Conservation (phyloP, 495 filamentous ascomycete genomes). For the Lasiosphaeris hirsuta region DNA sequence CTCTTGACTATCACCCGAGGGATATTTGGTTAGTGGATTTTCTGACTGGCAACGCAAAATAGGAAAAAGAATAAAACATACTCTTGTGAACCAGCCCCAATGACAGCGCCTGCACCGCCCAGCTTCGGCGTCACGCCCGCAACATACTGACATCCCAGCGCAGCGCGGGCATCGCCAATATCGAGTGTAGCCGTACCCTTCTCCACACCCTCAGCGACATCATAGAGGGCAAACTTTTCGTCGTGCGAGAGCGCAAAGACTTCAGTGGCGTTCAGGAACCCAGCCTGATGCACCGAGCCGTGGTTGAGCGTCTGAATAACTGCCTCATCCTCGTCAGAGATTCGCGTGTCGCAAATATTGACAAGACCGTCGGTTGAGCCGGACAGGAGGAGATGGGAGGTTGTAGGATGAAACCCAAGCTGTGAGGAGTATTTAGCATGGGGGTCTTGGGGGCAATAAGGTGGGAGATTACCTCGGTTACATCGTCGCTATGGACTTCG, state of each 20-base stretch:
- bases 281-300: slow-evolving; percentile 79
- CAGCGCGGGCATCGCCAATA: slow-evolving; percentile 72
- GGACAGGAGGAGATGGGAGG: slow-evolving; percentile 65
- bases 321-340: slow-evolving; percentile 81
- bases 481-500: slow-evolving; percentile 89
- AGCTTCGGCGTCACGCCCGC: slow-evolving; percentile 61
- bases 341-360: slow-evolving; percentile 73
- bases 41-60: background rate
- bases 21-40: slow-evolving; percentile 9
- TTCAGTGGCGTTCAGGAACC: slow-evolving; percentile 66
- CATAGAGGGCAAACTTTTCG: slow-evolving; percentile 75
- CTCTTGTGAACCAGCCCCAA: slow-evolving; percentile 61
- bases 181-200: slow-evolving; percentile 54
- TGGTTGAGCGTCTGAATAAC: slow-evolving; percentile 86
- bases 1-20: slow-evolving; percentile 46
- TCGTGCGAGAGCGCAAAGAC: slow-evolving; percentile 78
- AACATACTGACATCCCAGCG: slow-evolving; percentile 76
- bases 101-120: slow-evolving; percentile 53
- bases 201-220: slow-evolving; percentile 53
- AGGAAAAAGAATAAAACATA: slow-evolving; percentile 22
- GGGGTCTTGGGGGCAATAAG: background rate
- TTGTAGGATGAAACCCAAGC: slow-evolving; percentile 69
- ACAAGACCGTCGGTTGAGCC: slow-evolving; percentile 91
- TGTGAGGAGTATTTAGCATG: slow-evolving; percentile 20
- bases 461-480: slow-evolving; percentile 62